Conservation (phyloP, 257 asterid species). For the Solanum okadae region DNA sequence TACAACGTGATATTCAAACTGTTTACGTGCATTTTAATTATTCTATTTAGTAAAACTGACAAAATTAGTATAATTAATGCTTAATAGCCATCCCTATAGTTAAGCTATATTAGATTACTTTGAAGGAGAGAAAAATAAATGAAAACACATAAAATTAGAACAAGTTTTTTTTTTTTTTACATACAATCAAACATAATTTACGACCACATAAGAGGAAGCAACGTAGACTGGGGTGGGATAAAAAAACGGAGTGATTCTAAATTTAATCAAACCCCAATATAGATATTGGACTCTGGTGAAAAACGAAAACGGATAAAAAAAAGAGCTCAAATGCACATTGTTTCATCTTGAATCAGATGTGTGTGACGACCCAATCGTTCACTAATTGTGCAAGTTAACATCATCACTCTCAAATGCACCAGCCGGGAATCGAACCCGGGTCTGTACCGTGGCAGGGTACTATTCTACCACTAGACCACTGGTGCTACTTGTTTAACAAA, state of each 20-base stretch:
- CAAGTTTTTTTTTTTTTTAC: neutral
- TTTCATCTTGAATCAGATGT: neutral
- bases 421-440: constrained; percentile 95
- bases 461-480: neutral
- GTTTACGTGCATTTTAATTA: neutral
- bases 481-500: neutral
- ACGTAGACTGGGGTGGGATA: no score
- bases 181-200: neutral
- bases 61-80: neutral
- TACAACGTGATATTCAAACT: rapidly evolving
- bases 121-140: neutral
- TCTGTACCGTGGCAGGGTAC: constrained; percentile 54
- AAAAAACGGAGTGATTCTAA: neutral
- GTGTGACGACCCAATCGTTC: neutral
- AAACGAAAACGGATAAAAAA: no score
- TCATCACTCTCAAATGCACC: constrained; percentile 26
- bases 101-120: neutral
- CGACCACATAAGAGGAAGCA: neutral
- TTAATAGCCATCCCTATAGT: neutral
- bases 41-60: neutral
- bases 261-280: neutral
- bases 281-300: no score
- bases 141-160: neutral
- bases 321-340: neutral
- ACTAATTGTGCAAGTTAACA: neutral